Conservation (phyloP, 805 yeast genomes). For the Ogataea kodamae region DNA sequence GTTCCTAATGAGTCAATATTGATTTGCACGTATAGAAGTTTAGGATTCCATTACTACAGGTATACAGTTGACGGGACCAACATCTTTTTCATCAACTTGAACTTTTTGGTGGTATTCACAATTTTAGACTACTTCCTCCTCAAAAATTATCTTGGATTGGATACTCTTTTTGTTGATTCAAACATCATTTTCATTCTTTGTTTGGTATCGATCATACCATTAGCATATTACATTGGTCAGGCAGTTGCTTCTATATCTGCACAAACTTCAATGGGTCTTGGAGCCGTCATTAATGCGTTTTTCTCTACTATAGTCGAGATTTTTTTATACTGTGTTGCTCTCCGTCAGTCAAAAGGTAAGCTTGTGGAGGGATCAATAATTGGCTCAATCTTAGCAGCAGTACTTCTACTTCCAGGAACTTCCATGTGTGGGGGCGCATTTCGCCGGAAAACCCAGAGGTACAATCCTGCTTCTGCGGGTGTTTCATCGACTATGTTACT, state of each 20-base stretch:
- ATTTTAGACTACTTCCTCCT: conserved; percentile 72
- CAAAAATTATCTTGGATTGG: conserved; percentile 40
- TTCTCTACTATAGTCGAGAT: conserved; percentile 95
- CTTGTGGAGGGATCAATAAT: conserved; percentile 95
- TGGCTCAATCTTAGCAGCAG: conserved; percentile 92
- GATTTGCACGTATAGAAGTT: conserved; percentile 86
- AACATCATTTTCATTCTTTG: conserved; percentile 69
- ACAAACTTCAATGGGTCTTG: conserved; percentile 97
- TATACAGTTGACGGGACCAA: conserved; percentile 96
- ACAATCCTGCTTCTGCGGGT: conserved; percentile 95
- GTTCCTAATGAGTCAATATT: conserved; percentile 58
- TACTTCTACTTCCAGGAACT: conserved; percentile 83
- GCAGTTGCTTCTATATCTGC: conserved; percentile 99
- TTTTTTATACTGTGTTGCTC: conserved; percentile 86
- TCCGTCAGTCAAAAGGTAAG: conserved; percentile 77
- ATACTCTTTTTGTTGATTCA: conserved; percentile 53
- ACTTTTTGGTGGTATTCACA: conserved; percentile 75
- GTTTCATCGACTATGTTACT: conserved; percentile 94
- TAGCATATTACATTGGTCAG: conserved; percentile 96
- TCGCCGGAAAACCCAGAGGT: conserved; percentile 86
- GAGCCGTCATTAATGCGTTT: conserved; percentile 97
- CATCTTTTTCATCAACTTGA: conserved; percentile 82
- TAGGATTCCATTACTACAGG: conserved; percentile 91
- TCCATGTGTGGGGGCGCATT: conserved; percentile 98
- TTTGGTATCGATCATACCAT: conserved; percentile 80